Base-by-base conservation (phyloP, 768 basidiomycete species). In the Suillus alpinus region DNA sequence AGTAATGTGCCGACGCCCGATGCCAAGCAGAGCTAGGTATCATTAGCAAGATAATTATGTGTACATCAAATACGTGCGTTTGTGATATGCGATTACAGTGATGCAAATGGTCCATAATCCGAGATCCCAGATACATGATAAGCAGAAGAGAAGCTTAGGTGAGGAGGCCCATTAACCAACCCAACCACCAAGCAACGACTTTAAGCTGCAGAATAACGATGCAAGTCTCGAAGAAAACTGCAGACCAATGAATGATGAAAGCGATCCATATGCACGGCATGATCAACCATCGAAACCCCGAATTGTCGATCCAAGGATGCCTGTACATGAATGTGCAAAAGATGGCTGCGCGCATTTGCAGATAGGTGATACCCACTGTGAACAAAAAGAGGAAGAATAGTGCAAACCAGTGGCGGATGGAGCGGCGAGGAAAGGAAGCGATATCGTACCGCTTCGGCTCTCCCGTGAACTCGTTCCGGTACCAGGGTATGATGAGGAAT, bases 401-500 rank as follows among this genome's bases (percentile, higher is more conserved):
- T 10, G 81, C 83, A 39, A 86, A 62, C 89, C 89, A 91, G 64
- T 92, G 91, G 4, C 79, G 83, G 57, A 82, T 63, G 0, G 91
- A 87, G 26, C 91, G 85, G 58, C 68, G 75, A 26, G 91, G 91
- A 58, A 91, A 70, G 3, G 68, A 73, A 39, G 71, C 69, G 65
- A 92, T 83, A 7, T 76, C 78, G 67, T 91, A 91, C 65, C 85
- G 80, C 65, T 88, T 87, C 40, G 84, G 55, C 75, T 90, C 88
- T 36, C 91, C 91, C 0, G 91, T 91, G 69, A 91, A 92, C 68
- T 92, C 91, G 69, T 92, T 90, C 37, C 91, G 84, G 63, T 92
- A 92, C 66, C 89, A 81, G 7, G 91, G 91, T 60, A 92, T 85
- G 65, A 92, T 89, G 61, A 92, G 83, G 68, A 92, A 92, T 63